Base-by-base conservation (phyloP, 139 green algal genomes). In the Ostreobium quekettii region DNA sequence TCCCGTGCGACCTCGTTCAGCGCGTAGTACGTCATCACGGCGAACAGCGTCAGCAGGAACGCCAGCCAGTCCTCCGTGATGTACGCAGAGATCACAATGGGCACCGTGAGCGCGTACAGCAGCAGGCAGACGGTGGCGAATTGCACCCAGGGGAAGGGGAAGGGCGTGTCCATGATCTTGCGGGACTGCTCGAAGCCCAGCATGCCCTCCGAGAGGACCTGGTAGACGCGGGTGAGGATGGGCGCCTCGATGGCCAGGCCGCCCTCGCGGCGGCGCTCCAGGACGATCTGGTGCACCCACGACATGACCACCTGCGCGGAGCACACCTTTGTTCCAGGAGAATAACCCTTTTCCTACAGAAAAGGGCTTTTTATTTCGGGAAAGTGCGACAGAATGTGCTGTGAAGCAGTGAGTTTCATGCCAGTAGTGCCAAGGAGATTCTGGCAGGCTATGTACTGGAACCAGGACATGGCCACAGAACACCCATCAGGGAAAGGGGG, bases 1-100 rank as follows among this genome's bases (percentile, higher is more conserved):
- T 87, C 81, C 29, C 79, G 47, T 5, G 81, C 75, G 19, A 84
- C 78, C 60, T 86, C 78, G 39, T 86, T 83, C 6, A 83, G 36
- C 4, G 61, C 42, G 70, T 74, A 80, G 65, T 82, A 85, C 2
- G 66, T 72, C 19, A 46, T 24, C 24, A 74, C 73, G 4, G 65
- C 58, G 22, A 82, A 26, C 24, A 78, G 47, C 8, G n/a, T 72
- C 3, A 80, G 2, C 0, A 76, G 22, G 5, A 64, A 48, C 2
- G 64, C 70, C 59, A 83, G 48, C 31, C 2, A 36, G 24, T 7
- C 28, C 53, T 48, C 63, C 2, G 56, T 31, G 24, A 76, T 30
- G 59, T 76, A 71, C 2, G 68, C 58, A 56, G 66, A 46, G 32
- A 82, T 35, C 57, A 82, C 59, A 36, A 79, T 68, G 35, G 78